These are phyloP conservation scores for Cicer chorassanicum DNA, from an alignment of 306 rosid species.

Conservation along the genomic window DNA sequence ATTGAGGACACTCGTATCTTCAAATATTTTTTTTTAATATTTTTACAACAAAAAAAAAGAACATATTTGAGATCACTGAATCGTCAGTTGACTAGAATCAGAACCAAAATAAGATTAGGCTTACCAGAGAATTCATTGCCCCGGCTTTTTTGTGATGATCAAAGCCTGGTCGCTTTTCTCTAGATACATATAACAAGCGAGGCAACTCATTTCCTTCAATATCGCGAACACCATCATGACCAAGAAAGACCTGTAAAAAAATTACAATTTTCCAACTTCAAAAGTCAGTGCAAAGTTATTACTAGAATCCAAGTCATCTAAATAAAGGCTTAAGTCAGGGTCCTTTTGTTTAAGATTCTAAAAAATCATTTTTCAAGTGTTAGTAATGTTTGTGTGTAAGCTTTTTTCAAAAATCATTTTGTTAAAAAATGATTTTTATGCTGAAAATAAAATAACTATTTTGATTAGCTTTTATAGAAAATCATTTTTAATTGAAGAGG, in stretches of 20 bases:
- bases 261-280: neutral
- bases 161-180: constrained; percentile 84
- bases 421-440: too few species aligned
- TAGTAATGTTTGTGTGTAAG: too few species aligned
- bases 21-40: constrained; percentile 5
- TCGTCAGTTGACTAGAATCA: neutral
- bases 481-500: too few species aligned
- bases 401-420: too few species aligned
- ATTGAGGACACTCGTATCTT: constrained; percentile 76
- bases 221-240: constrained; percentile 68
- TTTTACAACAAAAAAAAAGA: neutral
- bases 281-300: constrained; percentile 15
- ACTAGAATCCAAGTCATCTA: constrained; percentile 8
- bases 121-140: constrained; percentile 84
- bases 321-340: neutral
- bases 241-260: constrained; percentile 66
- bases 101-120: constrained; percentile 8
- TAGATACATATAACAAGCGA: constrained; percentile 74
- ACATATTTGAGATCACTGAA: neutral
- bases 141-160: constrained; percentile 88
- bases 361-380: too few species aligned
- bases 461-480: too few species aligned
- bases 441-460: too few species aligned
- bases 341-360: too few species aligned
- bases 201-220: constrained; percentile 76